phyloP scores from a whole-genome alignment of 139 green algal genomes.

The Dunaliella primolecta region DNA sequence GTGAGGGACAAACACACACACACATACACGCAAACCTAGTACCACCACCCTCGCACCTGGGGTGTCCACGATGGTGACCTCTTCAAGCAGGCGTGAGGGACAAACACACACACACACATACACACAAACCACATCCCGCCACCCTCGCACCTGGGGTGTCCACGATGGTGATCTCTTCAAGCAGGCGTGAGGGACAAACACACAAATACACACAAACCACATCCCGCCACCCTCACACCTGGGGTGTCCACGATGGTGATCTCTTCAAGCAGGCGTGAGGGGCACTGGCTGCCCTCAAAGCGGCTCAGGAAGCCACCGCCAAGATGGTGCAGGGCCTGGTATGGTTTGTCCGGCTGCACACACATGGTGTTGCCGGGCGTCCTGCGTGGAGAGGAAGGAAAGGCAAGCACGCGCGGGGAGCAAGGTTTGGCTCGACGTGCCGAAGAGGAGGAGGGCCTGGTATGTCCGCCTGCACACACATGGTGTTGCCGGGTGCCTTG shows the following conservation, averaged over 20 bases:
- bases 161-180: slow-evolving; percentile 88
- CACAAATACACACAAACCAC: too few species aligned
- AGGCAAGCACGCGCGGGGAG: slow-evolving; percentile 76
- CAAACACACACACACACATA: too few species aligned
- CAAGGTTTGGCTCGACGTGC: slow-evolving; percentile 84
- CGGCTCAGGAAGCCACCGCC: slow-evolving; percentile 89
- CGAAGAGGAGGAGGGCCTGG: slow-evolving; percentile 66
- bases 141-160: slow-evolving; percentile 16
- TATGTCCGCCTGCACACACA: slow-evolving; percentile 93
- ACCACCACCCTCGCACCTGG: too few species aligned
- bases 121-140: too few species aligned
- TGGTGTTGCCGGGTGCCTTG: slow-evolving; percentile 90
- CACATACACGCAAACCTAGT: too few species aligned
- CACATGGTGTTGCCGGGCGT: slow-evolving; percentile 95
- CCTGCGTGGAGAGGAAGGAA: slow-evolving; percentile 18
- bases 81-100: too few species aligned
- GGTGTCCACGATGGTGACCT: not conserved
- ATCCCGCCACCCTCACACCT: not conserved
- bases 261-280: slow-evolving; percentile 84
- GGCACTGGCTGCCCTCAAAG: slow-evolving; percentile 83
- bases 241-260: slow-evolving; percentile 73
- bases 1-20: not conserved
- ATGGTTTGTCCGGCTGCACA: slow-evolving; percentile 91
- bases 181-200: too few species aligned
- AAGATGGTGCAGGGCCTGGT: slow-evolving; percentile 65